A percentile compares a stretch with the other conserved stretches of the same genome.
These are phyloP conservation scores for Aspergillus latus DNA, from an alignment of 2,329 filamentous ascomycete genomes.

Conservation along the genomic window DNA sequence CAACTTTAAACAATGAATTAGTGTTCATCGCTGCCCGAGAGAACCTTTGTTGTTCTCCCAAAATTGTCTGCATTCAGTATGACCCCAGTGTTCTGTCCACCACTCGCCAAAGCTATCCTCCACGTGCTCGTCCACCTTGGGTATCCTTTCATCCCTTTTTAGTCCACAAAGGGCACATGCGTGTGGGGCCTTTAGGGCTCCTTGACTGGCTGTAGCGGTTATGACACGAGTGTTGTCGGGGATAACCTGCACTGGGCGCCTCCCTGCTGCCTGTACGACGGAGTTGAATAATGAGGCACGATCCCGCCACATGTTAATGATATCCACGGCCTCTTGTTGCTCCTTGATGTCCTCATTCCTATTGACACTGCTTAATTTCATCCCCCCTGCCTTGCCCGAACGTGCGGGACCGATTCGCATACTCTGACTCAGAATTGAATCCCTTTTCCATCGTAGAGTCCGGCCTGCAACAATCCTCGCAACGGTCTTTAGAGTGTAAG, in stretches of 20 bases:
- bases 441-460: constrained; percentile 85
- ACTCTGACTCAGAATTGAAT: constrained; percentile 77
- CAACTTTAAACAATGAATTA: too few relatives aligned
- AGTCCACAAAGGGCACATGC: constrained; percentile 83
- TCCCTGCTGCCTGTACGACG: constrained; percentile 47
- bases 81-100: constrained; percentile 90
- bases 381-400: constrained; percentile 70
- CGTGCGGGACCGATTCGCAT: constrained; percentile 81
- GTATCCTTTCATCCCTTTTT: constrained; percentile 79
- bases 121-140: constrained; percentile 71
- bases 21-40: constrained; percentile 63
- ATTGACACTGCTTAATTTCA: constrained; percentile 88
- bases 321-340: constrained; percentile 79
- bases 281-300: constrained; percentile 73
- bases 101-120: constrained; percentile 95
- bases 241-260: constrained; percentile 64
- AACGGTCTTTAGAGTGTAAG: constrained; percentile 53
- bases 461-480: constrained; percentile 82
- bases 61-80: constrained; percentile 76
- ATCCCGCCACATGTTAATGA: constrained; percentile 71
- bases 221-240: constrained; percentile 67
- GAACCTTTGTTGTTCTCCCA: constrained; percentile 75
- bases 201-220: constrained; percentile 59
- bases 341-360: constrained; percentile 79
- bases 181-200: constrained; percentile 71